Percentiles rank a stretch among this genome's conserved stretches.
Conservation (phyloP, 305 asterid species). For the Solanum chacoense region DNA sequence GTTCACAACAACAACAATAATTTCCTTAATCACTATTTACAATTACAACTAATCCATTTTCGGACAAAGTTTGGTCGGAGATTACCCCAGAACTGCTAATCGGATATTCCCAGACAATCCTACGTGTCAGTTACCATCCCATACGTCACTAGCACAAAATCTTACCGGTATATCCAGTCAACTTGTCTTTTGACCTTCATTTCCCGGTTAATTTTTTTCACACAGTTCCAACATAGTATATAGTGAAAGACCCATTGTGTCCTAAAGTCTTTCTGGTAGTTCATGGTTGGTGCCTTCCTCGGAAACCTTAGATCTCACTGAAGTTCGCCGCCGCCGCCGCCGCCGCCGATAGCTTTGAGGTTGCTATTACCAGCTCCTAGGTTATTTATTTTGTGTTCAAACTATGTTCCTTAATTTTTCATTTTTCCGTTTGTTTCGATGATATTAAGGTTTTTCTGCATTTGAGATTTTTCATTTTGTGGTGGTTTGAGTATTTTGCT, state of each 20-base stretch:
- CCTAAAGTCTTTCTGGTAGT: neutral
- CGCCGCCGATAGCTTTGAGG: neutral
- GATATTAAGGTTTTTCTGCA: neutral
- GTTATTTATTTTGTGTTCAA: neutral
- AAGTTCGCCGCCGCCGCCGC: neutral
- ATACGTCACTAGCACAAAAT: slow-evolving; percentile 1
- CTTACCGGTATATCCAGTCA: slow-evolving; percentile 21
- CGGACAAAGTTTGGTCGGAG: slow-evolving; percentile 8
- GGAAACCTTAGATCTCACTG: slow-evolving; percentile 1
- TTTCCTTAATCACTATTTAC: neutral
- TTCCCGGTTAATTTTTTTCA: slow-evolving; percentile 11
- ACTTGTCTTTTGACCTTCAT: slow-evolving; percentile 19
- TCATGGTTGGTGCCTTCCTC: neutral
- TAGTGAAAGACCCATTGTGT: neutral
- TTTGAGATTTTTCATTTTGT: neutral
- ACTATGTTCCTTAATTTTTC: neutral
- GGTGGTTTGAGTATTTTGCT: neutral
- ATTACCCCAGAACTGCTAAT: slow-evolving; percentile 5
- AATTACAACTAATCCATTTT: neutral
- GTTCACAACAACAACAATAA: neutral
- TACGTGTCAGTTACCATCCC: slow-evolving; percentile 55
- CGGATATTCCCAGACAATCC: slow-evolving; percentile 48
- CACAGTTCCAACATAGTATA: neutral
- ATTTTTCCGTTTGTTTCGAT: neutral
- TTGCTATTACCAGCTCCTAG: neutral